A percentile compares a stretch with the other conserved stretches of the same genome.
These are phyloP conservation scores for Leishmania aethiopica DNA, from an alignment of 208 protist species.

Conservation along the genomic window DNA sequence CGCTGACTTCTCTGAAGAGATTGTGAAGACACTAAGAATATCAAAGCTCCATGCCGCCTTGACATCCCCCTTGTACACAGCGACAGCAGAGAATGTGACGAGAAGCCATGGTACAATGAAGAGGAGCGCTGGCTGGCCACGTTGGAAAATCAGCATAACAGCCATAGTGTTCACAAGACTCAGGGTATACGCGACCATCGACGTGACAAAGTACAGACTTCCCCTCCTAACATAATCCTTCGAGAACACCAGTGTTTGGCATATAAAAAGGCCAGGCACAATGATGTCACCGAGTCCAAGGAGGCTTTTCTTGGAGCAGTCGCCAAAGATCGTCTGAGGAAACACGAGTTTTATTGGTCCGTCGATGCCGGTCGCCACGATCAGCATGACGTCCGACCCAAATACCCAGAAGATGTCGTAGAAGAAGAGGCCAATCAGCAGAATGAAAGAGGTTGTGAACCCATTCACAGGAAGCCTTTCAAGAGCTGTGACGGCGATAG, in stretches of 20 bases:
- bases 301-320: conserved; percentile 82
- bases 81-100: conserved; percentile 56
- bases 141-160: conserved; percentile 95
- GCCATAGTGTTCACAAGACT: conserved; percentile 94
- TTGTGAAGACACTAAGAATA: conserved; percentile 25
- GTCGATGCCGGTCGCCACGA: conserved; percentile 94
- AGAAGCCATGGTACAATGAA: conserved; percentile 93
- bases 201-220: conserved; percentile 87
- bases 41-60: conserved; percentile 60
- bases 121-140: conserved; percentile 93
- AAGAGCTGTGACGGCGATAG: conserved; percentile 83
- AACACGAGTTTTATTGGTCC: conserved; percentile 97
- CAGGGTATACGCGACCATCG: conserved; percentile 87
- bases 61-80: conserved; percentile 65
- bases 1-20: conserved; percentile 8
- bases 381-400: conserved; percentile 96
- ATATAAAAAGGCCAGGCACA: conserved; percentile 96
- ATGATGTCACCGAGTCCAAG: conserved; percentile 97
- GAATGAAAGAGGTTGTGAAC: conserved; percentile 72
- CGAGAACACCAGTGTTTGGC: conserved; percentile 94
- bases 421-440: conserved; percentile 94
- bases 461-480: conserved; percentile 50
- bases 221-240: conserved; percentile 56
- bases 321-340: conserved; percentile 85
- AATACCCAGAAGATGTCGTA: conserved; percentile 99